Evolutionary conservation across 78 protist genomes (phyloP).

Genomic region (Dictyostelium purpureum): DNA sequence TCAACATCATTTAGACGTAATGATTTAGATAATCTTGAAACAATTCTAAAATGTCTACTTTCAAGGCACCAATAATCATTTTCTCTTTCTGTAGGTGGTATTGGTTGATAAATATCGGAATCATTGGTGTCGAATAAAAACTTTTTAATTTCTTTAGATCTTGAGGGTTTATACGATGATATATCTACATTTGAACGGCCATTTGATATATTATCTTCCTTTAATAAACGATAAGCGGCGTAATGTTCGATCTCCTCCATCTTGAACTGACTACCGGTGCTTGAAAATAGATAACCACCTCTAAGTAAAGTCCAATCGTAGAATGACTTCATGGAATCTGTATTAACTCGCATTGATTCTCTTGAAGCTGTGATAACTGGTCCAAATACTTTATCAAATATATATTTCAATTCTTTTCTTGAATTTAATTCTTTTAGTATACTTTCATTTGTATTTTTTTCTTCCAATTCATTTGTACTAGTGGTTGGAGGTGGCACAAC

Average conservation of each 20-base stretch:
- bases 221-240: conserved; percentile 6
- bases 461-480: background rate
- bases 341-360: background rate
- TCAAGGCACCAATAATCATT: conserved; percentile 41
- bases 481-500: background rate
- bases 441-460: background rate
- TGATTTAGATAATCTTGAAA: conserved; percentile 8
- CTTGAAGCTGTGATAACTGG: background rate
- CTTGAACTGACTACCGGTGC: background rate
- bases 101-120: background rate
- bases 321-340: background rate
- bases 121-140: background rate
- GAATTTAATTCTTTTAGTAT: background rate
- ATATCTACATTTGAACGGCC: background rate
- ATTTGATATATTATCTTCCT: background rate
- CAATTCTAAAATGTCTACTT: conserved; percentile 32
- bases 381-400: background rate
- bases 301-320: conserved; percentile 64
- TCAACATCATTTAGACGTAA: background rate
- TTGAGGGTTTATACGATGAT: conserved; percentile 1
- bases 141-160: conserved; percentile 33
- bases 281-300: conserved; percentile 23
- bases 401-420: background rate
- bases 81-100: background rate
- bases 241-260: conserved; percentile 51